A percentile compares a stretch with the other conserved stretches of the same genome.
Evolutionary conservation across 768 basidiomycete species (phyloP).

Genomic region (Hypholoma fasciculare): DNA sequence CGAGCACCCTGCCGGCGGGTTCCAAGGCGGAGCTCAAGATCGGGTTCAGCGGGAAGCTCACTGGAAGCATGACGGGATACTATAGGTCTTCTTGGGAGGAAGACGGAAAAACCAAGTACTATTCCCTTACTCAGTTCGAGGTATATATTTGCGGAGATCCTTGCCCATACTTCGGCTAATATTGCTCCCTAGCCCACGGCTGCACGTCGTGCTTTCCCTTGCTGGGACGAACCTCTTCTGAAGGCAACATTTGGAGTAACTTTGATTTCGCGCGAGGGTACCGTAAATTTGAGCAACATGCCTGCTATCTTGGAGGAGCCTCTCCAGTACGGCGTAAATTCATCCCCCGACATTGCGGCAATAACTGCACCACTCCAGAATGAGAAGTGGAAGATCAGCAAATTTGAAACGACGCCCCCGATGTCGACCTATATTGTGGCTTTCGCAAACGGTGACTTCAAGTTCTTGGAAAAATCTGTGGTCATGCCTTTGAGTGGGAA

Average conservation of each 20-base stretch:
- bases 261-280: slow-evolving; percentile 75
- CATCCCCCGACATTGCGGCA: slow-evolving; percentile 31
- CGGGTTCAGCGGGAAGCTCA: slow-evolving; percentile 68
- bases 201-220: slow-evolving; percentile 81
- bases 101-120: slow-evolving; percentile 63
- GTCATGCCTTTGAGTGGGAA: slow-evolving; percentile 79
- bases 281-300: slow-evolving; percentile 88
- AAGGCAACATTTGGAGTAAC: slow-evolving; percentile 83
- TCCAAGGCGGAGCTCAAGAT: slow-evolving; percentile 72
- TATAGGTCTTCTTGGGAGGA: slow-evolving; percentile 69
- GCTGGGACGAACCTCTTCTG: slow-evolving; percentile 91
- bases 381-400: slow-evolving; percentile 76
- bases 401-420: slow-evolving; percentile 78
- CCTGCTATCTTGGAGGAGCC: slow-evolving; percentile 62
- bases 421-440: slow-evolving; percentile 93
- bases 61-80: slow-evolving; percentile 78
- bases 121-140: slow-evolving; percentile 90
- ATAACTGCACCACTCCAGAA: slow-evolving; percentile 42
- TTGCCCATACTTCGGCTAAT: neutral
- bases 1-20: slow-evolving; percentile 58
- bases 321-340: slow-evolving; percentile 32
- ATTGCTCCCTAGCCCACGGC: slow-evolving; percentile 64
- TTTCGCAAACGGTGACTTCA: slow-evolving; percentile 80
- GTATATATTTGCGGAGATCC: slow-evolving; percentile 28
- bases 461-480: slow-evolving; percentile 72